These are phyloP conservation scores for Ottelia alismoides DNA, from an alignment of 106 monocot species.

Conservation along the genomic window DNA sequence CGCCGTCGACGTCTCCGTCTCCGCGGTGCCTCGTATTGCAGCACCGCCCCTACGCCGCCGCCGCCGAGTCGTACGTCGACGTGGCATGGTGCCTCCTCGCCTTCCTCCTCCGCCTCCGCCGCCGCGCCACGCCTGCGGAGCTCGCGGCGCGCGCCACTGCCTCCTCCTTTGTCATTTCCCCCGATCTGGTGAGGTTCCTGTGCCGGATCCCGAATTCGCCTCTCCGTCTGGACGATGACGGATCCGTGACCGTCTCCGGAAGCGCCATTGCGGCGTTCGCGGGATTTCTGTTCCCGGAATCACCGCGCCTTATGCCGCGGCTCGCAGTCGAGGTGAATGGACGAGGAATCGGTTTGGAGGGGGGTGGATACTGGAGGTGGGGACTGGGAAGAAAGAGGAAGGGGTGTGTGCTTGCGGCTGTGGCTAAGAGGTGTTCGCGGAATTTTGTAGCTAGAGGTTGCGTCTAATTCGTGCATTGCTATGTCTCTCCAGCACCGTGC, in stretches of 20 bases:
- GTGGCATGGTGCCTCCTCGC: conserved; percentile 62
- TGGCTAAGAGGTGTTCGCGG: conserved; percentile 23
- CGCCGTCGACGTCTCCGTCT: no score
- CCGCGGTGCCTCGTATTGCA: no score
- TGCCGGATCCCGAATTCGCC: conserved; percentile 57
- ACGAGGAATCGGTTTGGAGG: conserved; percentile 13
- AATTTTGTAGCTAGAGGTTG: no score
- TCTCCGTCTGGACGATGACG: conserved; percentile 15
- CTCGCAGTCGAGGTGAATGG: neutral
- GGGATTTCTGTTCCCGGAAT: conserved; percentile 12
- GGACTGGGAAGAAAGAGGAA: conserved; percentile 44
- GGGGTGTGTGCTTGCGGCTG: neutral
- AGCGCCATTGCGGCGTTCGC: conserved; percentile 12
- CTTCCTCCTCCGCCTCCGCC: conserved; percentile 37
- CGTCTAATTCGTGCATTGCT: no score
- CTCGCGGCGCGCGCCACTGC: conserved; percentile 14
- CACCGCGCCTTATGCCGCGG: conserved; percentile 7
- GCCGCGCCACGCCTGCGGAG: conserved; percentile 31
- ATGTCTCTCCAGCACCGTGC: no score
- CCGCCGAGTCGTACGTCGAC: conserved; percentile 17
- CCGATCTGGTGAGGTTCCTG: conserved; percentile 35
- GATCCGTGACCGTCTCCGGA: conserved; percentile 28
- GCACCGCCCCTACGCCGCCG: no score
- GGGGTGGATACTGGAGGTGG: conserved; percentile 3
- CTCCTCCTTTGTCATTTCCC: conserved; percentile 3